Evolutionary conservation across 139 green algal species (phyloP).

Genomic region (Zygnema circumcarinatum): DNA sequence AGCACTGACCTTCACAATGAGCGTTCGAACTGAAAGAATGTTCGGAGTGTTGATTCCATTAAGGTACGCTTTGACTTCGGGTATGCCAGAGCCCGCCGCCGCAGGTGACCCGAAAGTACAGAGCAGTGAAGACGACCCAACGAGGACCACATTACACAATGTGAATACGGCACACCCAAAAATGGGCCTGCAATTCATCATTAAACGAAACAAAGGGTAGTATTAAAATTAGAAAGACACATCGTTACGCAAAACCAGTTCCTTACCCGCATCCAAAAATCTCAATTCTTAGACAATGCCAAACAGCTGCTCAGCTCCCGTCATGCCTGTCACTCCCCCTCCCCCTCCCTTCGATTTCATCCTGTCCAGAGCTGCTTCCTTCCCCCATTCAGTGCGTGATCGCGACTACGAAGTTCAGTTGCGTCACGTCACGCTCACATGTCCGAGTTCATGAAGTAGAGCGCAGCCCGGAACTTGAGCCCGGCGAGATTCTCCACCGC

Average conservation of each 20-base stretch:
- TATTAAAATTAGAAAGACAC: background rate
- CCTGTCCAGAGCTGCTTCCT: no score
- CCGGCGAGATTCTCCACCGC: conserved; percentile 80
- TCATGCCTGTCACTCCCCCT: no score
- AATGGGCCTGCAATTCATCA: conserved; percentile 31
- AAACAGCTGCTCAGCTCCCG: no score
- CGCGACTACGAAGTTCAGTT: no score
- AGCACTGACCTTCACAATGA: conserved; percentile 78
- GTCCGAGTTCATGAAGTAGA: conserved; percentile 25
- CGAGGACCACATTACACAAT: conserved; percentile 71
- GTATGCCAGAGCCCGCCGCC: conserved; percentile 79
- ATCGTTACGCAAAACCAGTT: no score
- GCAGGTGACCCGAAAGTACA: conserved; percentile 66
- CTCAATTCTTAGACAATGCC: no score
- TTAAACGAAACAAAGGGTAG: conserved; percentile 21
- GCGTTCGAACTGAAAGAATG: conserved; percentile 75
- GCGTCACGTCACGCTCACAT: conserved; percentile 51
- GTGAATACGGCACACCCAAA: conserved; percentile 64
- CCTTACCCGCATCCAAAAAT: no score
- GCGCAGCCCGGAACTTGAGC: conserved; percentile 76
- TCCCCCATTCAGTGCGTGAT: no score
- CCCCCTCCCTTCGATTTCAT: no score
- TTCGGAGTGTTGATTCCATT: conserved; percentile 79
- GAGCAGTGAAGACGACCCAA: conserved; percentile 64
- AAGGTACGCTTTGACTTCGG: conserved; percentile 85